Conservation (phyloP, 768 basidiomycete genomes). For the Podaxis pistillaris region DNA sequence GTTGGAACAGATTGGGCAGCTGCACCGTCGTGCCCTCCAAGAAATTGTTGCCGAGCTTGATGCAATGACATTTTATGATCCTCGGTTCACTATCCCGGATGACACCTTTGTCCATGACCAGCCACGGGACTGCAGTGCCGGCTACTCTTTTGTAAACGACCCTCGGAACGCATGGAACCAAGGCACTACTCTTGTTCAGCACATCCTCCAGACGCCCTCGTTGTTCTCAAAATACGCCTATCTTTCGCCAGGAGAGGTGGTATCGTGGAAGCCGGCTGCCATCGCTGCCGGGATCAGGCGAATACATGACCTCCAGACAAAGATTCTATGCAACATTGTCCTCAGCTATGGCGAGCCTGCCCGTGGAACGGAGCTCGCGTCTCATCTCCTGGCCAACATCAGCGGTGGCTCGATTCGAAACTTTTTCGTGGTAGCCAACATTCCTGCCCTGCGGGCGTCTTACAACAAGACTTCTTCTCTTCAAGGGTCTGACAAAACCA, state of each 20-base stretch:
- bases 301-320: background rate
- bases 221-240: background rate
- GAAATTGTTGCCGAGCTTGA: no score
- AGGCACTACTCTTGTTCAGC: background rate
- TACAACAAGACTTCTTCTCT: conserved; percentile 11
- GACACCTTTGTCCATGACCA: background rate
- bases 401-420: background rate
- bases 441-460: background rate
- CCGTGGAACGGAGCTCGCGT: conserved; percentile 18
- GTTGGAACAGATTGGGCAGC: background rate
- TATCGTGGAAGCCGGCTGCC: background rate
- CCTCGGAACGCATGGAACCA: background rate
- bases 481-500: conserved; percentile 2
- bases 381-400: conserved; percentile 9
- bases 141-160: background rate
- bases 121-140: background rate
- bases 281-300: background rate
- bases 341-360: conserved; percentile 17
- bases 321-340: conserved; percentile 6
- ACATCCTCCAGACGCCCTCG: background rate
- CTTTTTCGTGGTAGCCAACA: background rate
- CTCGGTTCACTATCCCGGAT: background rate
- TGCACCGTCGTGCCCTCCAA: no score
- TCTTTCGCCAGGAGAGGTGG: background rate
- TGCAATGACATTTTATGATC: no score